Conservation (phyloP, 176 grass and related monocot genomes). For the Oryza officinalis region DNA sequence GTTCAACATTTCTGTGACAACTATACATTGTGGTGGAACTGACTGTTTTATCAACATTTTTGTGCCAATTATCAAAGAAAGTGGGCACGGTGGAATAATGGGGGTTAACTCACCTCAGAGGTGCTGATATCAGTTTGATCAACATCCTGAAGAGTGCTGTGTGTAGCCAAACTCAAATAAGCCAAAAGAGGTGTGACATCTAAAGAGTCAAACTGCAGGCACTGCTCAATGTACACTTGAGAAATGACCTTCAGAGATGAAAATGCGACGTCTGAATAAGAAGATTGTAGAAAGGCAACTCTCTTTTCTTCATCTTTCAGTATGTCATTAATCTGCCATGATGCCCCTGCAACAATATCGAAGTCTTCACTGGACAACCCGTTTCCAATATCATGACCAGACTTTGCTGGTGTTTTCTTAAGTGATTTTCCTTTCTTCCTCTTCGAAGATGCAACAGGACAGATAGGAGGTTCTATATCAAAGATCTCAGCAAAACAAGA, state of each 20-base stretch:
- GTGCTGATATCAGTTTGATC: slow-evolving; percentile 34
- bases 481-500: slow-evolving; percentile 55
- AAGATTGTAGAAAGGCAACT: slow-evolving; percentile 64
- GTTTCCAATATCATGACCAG: slow-evolving; percentile 35
- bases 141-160: slow-evolving; percentile 57
- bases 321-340: slow-evolving; percentile 86
- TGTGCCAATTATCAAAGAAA: not conserved
- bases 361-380: slow-evolving; percentile 55
- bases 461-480: slow-evolving; percentile 36
- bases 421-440: slow-evolving; percentile 66
- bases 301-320: slow-evolving; percentile 55
- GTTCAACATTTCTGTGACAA: not conserved
- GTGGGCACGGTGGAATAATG: slow-evolving; percentile 3
- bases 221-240: slow-evolving; percentile 63
- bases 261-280: slow-evolving; percentile 54
- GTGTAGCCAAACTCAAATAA: slow-evolving; percentile 64
- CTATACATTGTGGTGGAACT: not conserved
- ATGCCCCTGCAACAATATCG: slow-evolving; percentile 54
- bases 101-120: slow-evolving; percentile 47
- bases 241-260: slow-evolving; percentile 73
- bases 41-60: slow-evolving; percentile 1
- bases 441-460: slow-evolving; percentile 41
- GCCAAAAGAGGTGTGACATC: slow-evolving; percentile 57
- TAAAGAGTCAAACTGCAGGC: slow-evolving; percentile 60
- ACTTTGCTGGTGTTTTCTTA: slow-evolving; percentile 52